These are phyloP conservation scores for Dipodascus albidus DNA, from an alignment of 805 yeast species.

Conservation along the genomic window DNA sequence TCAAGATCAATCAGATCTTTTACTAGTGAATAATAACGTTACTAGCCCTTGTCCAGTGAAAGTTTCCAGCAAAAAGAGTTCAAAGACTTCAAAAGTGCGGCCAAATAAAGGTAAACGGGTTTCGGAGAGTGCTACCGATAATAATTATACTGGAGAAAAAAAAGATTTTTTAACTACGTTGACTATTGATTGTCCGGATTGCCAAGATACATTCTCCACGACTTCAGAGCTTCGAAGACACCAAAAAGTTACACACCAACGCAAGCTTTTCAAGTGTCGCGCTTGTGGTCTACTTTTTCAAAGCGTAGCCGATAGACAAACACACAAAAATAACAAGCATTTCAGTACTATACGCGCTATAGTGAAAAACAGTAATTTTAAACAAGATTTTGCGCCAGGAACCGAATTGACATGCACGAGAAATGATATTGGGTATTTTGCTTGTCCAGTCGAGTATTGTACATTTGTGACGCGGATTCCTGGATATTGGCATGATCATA, in stretches of 20 bases:
- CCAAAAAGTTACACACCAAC: constrained; percentile 13
- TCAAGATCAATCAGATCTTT: not conserved
- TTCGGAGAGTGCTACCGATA: too few relatives aligned
- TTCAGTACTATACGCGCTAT: constrained; percentile 13
- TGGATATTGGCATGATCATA: constrained; percentile 18
- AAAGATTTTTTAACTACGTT: not conserved
- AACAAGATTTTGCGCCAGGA: constrained; percentile 11
- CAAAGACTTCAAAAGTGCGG: not conserved
- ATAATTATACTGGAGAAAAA: not conserved
- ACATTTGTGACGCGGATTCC: constrained; percentile 19
- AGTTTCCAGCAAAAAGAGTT: too few relatives aligned
- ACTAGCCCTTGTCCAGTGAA: too few relatives aligned
- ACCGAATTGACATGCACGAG: constrained; percentile 11
- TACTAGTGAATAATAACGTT: not conserved
- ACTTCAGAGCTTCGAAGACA: constrained; percentile 16
- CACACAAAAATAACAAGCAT: constrained; percentile 20
- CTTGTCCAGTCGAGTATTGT: constrained; percentile 17
- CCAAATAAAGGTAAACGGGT: not conserved
- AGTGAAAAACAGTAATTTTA: constrained; percentile 13
- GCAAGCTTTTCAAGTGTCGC: constrained; percentile 16
- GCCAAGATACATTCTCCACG: constrained; percentile 11
- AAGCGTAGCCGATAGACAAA: constrained; percentile 19
- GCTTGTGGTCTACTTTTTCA: constrained; percentile 17
- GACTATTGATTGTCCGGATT: constrained; percentile 13
- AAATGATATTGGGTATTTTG: constrained; percentile 16